Conservation (phyloP, 371 early-diverging fungal genomes). For the Saksenaea vasiformis region DNA sequence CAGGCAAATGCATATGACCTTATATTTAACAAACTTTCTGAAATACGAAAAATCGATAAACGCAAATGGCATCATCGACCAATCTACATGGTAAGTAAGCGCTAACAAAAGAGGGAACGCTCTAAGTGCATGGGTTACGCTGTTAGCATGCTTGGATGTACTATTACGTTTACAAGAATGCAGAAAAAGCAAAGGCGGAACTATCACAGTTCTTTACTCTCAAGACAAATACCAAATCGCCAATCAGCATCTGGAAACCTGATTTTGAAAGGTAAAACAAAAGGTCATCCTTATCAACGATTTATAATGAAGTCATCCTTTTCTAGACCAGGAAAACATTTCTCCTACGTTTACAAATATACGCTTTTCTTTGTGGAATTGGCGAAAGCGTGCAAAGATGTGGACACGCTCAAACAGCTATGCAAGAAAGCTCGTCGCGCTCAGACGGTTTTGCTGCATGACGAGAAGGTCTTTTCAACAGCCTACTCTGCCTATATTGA, state of each 20-base stretch:
- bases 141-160: conserved; percentile 66
- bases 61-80: conserved; percentile 71
- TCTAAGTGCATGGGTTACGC: neutral
- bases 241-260: conserved; percentile 71
- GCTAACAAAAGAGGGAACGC: neutral
- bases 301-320: too few relatives aligned
- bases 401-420: conserved; percentile 56
- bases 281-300: too few relatives aligned
- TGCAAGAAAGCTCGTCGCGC: conserved; percentile 61
- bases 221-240: conserved; percentile 49
- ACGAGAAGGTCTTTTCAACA: conserved; percentile 49
- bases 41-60: conserved; percentile 56
- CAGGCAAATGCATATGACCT: conserved; percentile 37
- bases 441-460: conserved; percentile 50
- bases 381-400: conserved; percentile 54
- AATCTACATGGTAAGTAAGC: conserved; percentile 56
- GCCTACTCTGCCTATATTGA: conserved; percentile 50
- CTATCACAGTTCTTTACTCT: conserved; percentile 60
- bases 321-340: conserved; percentile 66
- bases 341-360: conserved; percentile 67
- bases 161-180: conserved; percentile 54
- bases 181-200: conserved; percentile 59
- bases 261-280: conserved; percentile 65
- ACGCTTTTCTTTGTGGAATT: conserved; percentile 59
- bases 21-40: conserved; percentile 47